A percentile compares a stretch with the other conserved stretches of the same genome.
Evolutionary conservation across 2,329 filamentous ascomycete genomes (phyloP).

Genomic region (Sporothrix sp.): DNA sequence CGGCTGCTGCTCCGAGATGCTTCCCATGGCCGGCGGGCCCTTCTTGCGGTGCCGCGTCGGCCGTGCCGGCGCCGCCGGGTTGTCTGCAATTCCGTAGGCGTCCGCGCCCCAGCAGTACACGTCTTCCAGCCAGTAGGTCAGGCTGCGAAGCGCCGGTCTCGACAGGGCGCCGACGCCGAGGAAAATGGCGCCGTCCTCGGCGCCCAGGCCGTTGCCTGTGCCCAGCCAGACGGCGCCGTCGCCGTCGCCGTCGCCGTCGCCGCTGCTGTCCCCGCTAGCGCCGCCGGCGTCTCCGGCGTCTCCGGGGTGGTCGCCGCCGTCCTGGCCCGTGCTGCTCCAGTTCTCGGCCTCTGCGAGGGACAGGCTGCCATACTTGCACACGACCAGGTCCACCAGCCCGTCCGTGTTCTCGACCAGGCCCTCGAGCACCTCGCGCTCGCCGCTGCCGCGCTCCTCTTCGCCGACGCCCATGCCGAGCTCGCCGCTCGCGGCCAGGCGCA

Average conservation of each 20-base stretch:
- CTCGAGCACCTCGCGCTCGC: constrained; percentile 86
- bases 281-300: neutral
- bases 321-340: neutral
- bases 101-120: constrained; percentile 75
- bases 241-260: neutral
- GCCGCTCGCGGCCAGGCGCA: constrained; percentile 82
- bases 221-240: constrained; percentile 56
- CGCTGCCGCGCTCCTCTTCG: constrained; percentile 89
- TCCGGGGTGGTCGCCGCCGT: constrained; percentile 14
- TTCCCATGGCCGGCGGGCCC: neutral
- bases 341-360: constrained; percentile 19
- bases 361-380: constrained; percentile 64
- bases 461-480: constrained; percentile 91
- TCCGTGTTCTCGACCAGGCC: constrained; percentile 72
- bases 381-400: constrained; percentile 78
- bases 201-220: constrained; percentile 52
- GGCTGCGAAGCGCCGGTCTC: constrained; percentile 56
- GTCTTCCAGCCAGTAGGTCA: constrained; percentile 82
- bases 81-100: constrained; percentile 76
- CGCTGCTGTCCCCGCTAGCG: too few species aligned
- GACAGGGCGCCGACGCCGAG: constrained; percentile 68
- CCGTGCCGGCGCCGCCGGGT: constrained; percentile 57
- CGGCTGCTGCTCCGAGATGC: constrained; percentile 14
- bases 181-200: constrained; percentile 79
- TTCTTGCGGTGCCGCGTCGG: constrained; percentile 28